These are phyloP conservation scores for Lachnellula subtilissima DNA, from an alignment of 2,329 filamentous ascomycete genomes.

Conservation along the genomic window DNA sequence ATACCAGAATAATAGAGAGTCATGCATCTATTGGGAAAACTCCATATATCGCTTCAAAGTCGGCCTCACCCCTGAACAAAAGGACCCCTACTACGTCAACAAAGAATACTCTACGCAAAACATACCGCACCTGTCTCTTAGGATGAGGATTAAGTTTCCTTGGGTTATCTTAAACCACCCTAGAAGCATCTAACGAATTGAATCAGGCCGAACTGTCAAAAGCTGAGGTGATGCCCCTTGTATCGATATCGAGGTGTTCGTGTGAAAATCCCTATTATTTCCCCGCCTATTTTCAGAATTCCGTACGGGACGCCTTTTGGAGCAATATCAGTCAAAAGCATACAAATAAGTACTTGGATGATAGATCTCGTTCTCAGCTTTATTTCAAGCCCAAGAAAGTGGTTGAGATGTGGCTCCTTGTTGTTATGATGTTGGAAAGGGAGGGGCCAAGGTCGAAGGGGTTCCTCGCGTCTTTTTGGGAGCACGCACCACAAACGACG, in stretches of 20 bases:
- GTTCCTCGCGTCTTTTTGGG: slow-evolving; percentile 23
- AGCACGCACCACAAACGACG: slow-evolving; percentile 30
- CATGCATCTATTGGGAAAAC: no score
- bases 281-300: neutral
- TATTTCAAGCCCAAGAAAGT: slow-evolving; percentile 63
- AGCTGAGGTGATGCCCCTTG: neutral
- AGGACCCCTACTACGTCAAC: no score
- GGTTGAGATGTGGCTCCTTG: slow-evolving; percentile 33
- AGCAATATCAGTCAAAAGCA: slow-evolving; percentile 16
- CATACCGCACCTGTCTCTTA: no score
- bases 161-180: no score
- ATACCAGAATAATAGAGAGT: no score
- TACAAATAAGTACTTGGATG: slow-evolving; percentile 33
- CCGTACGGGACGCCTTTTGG: slow-evolving; percentile 14
- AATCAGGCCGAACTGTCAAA: no score
- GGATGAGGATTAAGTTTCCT: no score
- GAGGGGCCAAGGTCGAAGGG: slow-evolving; percentile 11
- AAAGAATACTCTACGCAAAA: no score
- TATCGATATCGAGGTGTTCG: slow-evolving; percentile 13
- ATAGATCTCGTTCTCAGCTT: slow-evolving; percentile 42
- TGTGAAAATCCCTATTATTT: slow-evolving; percentile 12
- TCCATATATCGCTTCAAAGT: no score
- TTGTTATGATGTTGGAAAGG: slow-evolving; percentile 28
- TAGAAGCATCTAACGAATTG: no score
- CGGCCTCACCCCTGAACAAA: no score